Base-by-base conservation (phyloP, 1,139 yeast species). In the Protomyces pachydermus region DNA sequence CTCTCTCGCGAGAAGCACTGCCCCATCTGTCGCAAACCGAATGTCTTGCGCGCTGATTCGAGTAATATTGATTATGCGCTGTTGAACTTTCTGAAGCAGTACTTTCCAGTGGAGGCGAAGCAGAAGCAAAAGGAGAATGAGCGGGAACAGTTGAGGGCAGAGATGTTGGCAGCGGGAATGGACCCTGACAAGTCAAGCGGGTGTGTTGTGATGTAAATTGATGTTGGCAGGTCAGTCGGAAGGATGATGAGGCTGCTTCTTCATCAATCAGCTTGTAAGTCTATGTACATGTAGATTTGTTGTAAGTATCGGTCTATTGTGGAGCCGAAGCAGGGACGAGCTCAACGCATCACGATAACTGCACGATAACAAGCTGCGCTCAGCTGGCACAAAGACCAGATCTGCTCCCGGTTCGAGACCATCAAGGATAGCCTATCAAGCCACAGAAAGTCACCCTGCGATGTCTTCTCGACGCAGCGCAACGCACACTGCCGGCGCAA, bases 71-170 rank as follows among this genome's bases (percentile, higher is more conserved):
- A 87, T 70, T 56, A 74, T n/a, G 81, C 81, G 16, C 74, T 82
- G 34, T 78, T 84, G 79, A 74, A 75, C 53, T 76, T 82, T 64
- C 79, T 87, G 81, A 81, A 84, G 72, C 72, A 76, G 61, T 82
- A 83, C 70, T 87, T 87, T 74, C 93, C 93, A 0, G 71, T 77
- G 25, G 91, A 87, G 71, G 84, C 85, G 18, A 85, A 84, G 70
- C 80, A 78, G 68, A 87, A 87, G 71, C 77, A 84, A 70, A 75
- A 75, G 61, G 87, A 84, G 61, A 80, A 87, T 67, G 85, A 83
- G 56, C 79, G 78, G 68, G 91, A 86, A 70, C 77, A 75, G 45
- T 77, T 77, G 37, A 74, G 74, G 67, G 83, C 81, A 65, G 77
- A 76, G 34, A 72, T 75, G 54, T 62, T 61, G 53, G 18, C 38